phyloP scores from a whole-genome alignment of 2,329 filamentous ascomycete species.

The Pseudogymnoascus sp. region DNA sequence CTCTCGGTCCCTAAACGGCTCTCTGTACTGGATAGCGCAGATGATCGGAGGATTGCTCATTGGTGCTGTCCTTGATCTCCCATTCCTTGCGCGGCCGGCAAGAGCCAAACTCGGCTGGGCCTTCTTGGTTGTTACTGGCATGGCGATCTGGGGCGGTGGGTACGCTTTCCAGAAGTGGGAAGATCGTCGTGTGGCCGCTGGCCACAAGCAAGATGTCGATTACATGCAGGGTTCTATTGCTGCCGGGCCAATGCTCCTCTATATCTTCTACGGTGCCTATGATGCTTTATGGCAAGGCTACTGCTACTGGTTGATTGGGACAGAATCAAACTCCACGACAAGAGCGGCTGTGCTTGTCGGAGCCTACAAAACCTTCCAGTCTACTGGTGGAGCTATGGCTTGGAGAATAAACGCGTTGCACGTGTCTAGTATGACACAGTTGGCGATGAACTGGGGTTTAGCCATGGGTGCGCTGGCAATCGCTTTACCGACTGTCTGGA shows the following conservation, averaged over 20 bases:
- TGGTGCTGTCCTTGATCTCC: constrained; percentile 38
- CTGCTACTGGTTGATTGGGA: constrained; percentile 29
- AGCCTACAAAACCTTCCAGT: constrained; percentile 39
- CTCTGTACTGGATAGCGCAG: constrained; percentile 49
- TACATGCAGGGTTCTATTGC: constrained; percentile 27
- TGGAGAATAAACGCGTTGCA: constrained; percentile 36
- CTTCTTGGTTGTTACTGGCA: constrained; percentile 40
- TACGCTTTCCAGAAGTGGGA: constrained; percentile 57
- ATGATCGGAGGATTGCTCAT: constrained; percentile 45
- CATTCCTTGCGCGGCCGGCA: constrained; percentile 34
- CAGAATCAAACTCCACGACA: constrained; percentile 35
- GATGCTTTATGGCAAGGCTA: too few species aligned
- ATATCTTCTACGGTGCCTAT: too few species aligned
- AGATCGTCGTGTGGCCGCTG: constrained; percentile 32
- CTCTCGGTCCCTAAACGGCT: constrained; percentile 46
- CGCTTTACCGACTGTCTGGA: constrained; percentile 35
- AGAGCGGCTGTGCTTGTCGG: constrained; percentile 38
- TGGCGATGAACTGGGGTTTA: constrained; percentile 39
- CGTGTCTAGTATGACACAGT: constrained; percentile 33
- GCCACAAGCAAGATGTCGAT: constrained; percentile 38
- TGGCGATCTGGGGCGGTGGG: constrained; percentile 52
- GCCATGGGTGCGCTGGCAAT: constrained; percentile 37
- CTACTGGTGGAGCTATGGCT: constrained; percentile 37
- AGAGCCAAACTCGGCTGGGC: constrained; percentile 41
- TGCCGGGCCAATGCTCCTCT: too few species aligned